Evolutionary conservation across 495 filamentous ascomycete species (phyloP), one percentile per base, ranked within the genome.

Genomic region (Penicillium bovifimosum): DNA sequence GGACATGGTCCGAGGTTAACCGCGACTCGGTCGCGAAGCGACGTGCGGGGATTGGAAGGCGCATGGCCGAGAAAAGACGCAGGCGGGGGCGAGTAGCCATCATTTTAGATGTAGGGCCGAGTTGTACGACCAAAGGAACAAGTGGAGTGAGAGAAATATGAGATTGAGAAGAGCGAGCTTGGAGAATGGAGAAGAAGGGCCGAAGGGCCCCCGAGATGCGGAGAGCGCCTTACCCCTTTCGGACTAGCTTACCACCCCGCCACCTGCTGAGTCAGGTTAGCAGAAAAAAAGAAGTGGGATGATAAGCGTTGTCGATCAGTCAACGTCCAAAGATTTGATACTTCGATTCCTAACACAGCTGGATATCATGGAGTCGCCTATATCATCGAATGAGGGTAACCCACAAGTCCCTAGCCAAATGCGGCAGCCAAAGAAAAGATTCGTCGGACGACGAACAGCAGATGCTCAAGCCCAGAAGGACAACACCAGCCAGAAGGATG

Each of bases 351-450:
- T 16, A 44, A 28, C 17, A 24, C 28, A 26, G 1, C 14, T 39
- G 20, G 3, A 24, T 28, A 45, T 38, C 26, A 52, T 44, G 50
- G 50, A 45, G 8, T 6, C 40, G 35, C 4, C 48, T 6, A 10
- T 18, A 0, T n/a, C 24, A 8, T 42, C 48, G 1, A 16, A 7
- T 10, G 48, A 50, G n/a, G 48, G 42, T 34, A 38, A 29, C 29
- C 42, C 48, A 26, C 48, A 50, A 11, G 20, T 43, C 8, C 20
- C 46, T 9, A 54, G 44, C 46, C 52, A 65, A 14, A 49, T 72
- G 24, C 66, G 69, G 6, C 73, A 76, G 41, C 90, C 90, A 17
- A 88, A 84, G 70, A 90, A 86, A 67, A 78, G 89, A 50, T 93
- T 93, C 54, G 83, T 93, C 24, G 90, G 87, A 11, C 74, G 85